Conservation (phyloP, 441 rosid genomes). For the Gossypium schwendimanii region DNA sequence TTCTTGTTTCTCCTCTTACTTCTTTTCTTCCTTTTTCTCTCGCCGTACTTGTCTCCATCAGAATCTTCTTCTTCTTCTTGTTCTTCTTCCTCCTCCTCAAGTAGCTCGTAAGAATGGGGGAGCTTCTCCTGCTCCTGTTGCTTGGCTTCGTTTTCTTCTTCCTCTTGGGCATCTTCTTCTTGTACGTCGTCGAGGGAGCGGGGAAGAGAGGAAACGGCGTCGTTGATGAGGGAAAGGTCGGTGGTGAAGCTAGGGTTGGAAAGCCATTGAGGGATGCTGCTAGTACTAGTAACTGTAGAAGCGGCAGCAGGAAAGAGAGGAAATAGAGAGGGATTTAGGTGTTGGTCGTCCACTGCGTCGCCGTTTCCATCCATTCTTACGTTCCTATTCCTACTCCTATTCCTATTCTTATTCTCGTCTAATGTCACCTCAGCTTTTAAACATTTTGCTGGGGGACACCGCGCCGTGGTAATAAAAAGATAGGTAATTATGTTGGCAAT, state of each 20-base stretch:
- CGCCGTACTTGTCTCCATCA: slow-evolving; percentile 24
- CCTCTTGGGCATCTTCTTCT: slow-evolving; percentile 23
- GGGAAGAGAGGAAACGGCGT: slow-evolving; percentile 37
- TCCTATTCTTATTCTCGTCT: background rate
- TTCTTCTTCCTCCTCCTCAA: slow-evolving; percentile 21
- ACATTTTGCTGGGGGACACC: background rate
- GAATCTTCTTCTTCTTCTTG: slow-evolving; percentile 9
- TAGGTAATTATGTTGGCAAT: no score
- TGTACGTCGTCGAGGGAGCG: background rate
- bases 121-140: slow-evolving; percentile 1
- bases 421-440: background rate
- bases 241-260: slow-evolving; percentile 73
- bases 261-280: slow-evolving; percentile 53
- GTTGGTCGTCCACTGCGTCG: slow-evolving; percentile 21
- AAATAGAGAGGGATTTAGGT: slow-evolving; percentile 27
- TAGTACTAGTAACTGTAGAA: slow-evolving; percentile 10
- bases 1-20: slow-evolving; percentile 26
- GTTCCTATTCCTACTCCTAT: background rate
- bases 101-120: slow-evolving; percentile 18
- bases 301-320: slow-evolving; percentile 38
- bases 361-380: background rate
- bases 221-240: slow-evolving; percentile 54
- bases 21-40: slow-evolving; percentile 27
- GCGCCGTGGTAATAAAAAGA: no score
- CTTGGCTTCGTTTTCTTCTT: slow-evolving; percentile 22